These are phyloP conservation scores for Copromyces sp. DNA, from an alignment of 495 filamentous ascomycete genomes.

Conservation along the genomic window DNA sequence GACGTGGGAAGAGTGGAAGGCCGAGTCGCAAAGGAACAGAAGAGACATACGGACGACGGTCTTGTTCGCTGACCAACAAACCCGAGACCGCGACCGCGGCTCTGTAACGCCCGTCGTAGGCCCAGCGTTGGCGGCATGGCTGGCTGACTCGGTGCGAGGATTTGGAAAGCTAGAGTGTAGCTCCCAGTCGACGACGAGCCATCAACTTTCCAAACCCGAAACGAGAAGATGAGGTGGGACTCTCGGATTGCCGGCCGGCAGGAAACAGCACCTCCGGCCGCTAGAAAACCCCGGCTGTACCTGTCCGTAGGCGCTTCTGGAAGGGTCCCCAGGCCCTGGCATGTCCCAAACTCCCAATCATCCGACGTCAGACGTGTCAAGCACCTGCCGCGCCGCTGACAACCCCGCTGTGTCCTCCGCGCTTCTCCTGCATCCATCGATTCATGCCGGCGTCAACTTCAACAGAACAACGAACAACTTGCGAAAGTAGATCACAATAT, in stretches of 20 bases:
- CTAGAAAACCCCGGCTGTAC: neutral
- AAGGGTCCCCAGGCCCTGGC: neutral
- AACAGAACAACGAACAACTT: neutral
- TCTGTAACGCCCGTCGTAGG: conserved; percentile 15
- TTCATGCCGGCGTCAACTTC: neutral
- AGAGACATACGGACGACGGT: conserved; percentile 29
- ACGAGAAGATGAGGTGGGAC: neutral
- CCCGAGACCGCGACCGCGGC: conserved; percentile 3
- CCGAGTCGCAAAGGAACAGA: conserved; percentile 27
- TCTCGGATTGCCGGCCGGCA: neutral
- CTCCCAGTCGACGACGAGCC: neutral
- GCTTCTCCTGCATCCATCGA: neutral
- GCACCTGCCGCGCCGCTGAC: neutral
- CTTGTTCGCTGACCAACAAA: neutral
- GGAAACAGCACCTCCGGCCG: neutral
- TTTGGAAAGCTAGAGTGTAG: neutral
- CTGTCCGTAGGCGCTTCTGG: neutral
- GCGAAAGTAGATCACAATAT: neutral
- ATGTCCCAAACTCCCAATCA: neutral
- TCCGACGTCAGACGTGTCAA: neutral
- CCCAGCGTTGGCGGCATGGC: conserved; percentile 27
- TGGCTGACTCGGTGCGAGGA: neutral
- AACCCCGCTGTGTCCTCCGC: neutral
- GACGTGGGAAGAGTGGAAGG: neutral
- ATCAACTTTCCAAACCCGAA: neutral